These are phyloP conservation scores for Nicotiana sylvestris DNA, from an alignment of 257 asterid genomes.

Conservation along the genomic window DNA sequence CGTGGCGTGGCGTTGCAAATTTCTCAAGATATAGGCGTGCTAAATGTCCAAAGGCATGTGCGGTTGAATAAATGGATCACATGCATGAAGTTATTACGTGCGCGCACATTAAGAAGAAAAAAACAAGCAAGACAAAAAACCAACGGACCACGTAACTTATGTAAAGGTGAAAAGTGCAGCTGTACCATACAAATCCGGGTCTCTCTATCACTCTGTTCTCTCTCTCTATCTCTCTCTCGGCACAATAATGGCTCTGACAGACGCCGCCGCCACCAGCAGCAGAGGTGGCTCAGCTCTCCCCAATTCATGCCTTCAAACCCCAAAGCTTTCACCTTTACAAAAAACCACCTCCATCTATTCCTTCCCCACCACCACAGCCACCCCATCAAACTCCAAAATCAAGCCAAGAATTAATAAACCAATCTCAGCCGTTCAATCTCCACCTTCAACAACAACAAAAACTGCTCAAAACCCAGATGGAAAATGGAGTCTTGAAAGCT, in stretches of 20 bases:
- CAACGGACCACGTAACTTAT: too few species aligned
- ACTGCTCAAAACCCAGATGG: slow-evolving; percentile 18
- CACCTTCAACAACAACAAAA: slow-evolving; percentile 29
- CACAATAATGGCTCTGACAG: slow-evolving; percentile 27
- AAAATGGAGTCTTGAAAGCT: slow-evolving; percentile 61
- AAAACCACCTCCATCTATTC: slow-evolving; percentile 22
- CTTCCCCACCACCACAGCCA: slow-evolving; percentile 14
- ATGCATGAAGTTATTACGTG: too few species aligned
- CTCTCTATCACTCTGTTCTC: too few species aligned
- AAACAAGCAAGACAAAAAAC: too few species aligned
- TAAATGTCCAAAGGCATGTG: too few species aligned
- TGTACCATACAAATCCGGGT: too few species aligned
- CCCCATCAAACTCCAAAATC: not conserved
- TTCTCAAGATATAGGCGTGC: too few species aligned
- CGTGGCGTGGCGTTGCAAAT: too few species aligned
- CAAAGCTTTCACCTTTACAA: slow-evolving; percentile 18
- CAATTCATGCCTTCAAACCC: slow-evolving; percentile 21
- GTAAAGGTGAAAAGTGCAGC: too few species aligned
- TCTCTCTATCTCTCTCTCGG: too few species aligned
- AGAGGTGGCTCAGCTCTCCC: slow-evolving; percentile 16
- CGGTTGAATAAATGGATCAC: too few species aligned
- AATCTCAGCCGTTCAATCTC: slow-evolving; percentile 49
- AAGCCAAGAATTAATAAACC: slow-evolving; percentile 28
- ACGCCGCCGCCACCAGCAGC: slow-evolving; percentile 1
- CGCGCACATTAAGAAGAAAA: too few species aligned